Base-by-base conservation (phyloP, 495 filamentous ascomycete species). In the Penicillium roqueforti region DNA sequence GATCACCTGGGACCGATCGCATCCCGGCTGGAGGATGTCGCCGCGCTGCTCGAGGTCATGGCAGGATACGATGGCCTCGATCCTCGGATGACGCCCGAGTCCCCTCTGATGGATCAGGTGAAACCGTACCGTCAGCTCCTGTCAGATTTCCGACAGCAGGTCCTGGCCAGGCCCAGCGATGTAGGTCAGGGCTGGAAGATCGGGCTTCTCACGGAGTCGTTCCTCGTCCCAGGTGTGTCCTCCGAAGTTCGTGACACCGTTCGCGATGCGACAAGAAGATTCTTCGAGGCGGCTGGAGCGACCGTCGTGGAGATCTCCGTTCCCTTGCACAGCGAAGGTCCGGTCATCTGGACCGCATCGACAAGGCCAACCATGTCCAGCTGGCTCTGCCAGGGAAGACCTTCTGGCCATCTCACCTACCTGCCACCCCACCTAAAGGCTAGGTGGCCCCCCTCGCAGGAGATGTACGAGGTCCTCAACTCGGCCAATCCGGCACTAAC, bases 21-120 rank as follows among this genome's bases (percentile, higher is more conserved):
- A 1, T 65, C 56, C 19, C 77, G 53, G 3, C 69, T 80, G 5
- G 64, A 74, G 16, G 82, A 85, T 34, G 74, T 73, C 55, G 82
- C 82, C 0, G 39, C 71, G 20, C 62, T 81, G 22, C 69, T 85
- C 6, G 65, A 81, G 39, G 76, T 68, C 0, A 75, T 83, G 47
- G 74, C 77, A 4, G 82, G 80, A 0, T 72, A 72, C 16, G 82
- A 85, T 48, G 76, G 76, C 11, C 71, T 80, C 40, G 82, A 85
- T 55, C 73, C 43, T 58, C 76, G 68, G 60, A 79, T 67, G 78
- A 76, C 57, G 46, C 75, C 53, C 64, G 73, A 64, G 54, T 68
- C 54, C 56, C 69, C 56, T 49, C 59, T 49, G 56, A 61, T 42
- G 67, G 9, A 68, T 23, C 56, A 76, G 11, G 76, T 76, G 19